Evolutionary conservation across 176 grass and related monocot species (phyloP), one percentile per base, ranked within the genome.

Genomic region (Cenchrus fungigraminus): DNA sequence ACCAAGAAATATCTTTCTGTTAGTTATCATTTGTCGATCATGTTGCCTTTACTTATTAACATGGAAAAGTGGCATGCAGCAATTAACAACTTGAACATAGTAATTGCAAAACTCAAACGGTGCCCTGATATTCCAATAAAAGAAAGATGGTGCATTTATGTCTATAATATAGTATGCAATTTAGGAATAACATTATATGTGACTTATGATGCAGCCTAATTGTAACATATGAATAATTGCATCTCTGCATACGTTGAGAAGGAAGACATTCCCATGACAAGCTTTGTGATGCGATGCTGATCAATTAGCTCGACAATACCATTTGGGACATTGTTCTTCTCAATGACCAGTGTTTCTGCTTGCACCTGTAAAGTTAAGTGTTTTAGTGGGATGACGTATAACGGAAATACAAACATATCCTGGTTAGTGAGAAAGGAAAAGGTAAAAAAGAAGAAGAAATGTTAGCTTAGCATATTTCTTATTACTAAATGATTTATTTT

Each of bases 211-310:
- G 1, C 54, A 29, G 28, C 13, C 19, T 59, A 4, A 16, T 19
- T 76, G 20, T n/a, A 70, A 61, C 45, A 6, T 15, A 56, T 29
- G 46, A 85, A 54, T 51, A 72, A 17, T 9, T 75, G 43, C 25
- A 54, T 62, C 12, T 88, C 13, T 19, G 15, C 80, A 44, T 73
- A 91, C 92, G 20, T 83, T 65, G 81, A 87, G 74, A 91, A 64
- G 55, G 90, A 88, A 84, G 90, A 91, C 44, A 91, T 88, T 71
- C 95, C 95, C 79, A 94, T 92, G 47, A 86, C 84, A 83, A 97
- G 88, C 32, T 92, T 70, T 46, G 78, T 86, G 85, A 97, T 91
- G 14, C 29, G 57, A 86, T 89, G 29, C 54, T 83, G 75, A 55
- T 82, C 84, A 77, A 95, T 75, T 44, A 95, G 82, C 79, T 93